Evolutionary conservation across 2,329 filamentous ascomycete species (phyloP), one percentile per base, ranked within the genome.

Genomic region (Nemania diffusa): DNA sequence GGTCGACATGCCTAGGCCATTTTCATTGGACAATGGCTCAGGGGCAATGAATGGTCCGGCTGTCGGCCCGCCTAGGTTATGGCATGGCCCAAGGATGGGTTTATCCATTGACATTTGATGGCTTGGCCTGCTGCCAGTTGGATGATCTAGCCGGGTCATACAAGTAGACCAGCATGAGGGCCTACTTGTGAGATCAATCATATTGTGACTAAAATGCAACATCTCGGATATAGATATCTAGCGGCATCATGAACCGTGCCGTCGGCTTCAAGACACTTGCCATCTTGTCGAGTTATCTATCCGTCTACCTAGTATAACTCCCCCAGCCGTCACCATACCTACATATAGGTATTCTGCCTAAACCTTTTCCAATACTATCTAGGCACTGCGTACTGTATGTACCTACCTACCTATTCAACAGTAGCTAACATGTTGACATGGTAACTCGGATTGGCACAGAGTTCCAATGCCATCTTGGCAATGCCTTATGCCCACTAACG

Each of bases 41-140:
- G 50, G 15, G 57, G 26, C 32, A n/a, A n/a, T n/a, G n/a, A 57
- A 56, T 60, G 44, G 40, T 2, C 42, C 42, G 60, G 34, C 34
- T 58, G 24, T 51, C 57, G 44, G 53, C 62, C 62, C 51, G 57
- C 20, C 57, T 26, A 59, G 34, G 13, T 3, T 37, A 37, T 37
- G n/a, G n/a, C 32, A 11, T 63, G 56, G 55, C 50, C 69, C 57
- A 65, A 50, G 53, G 65, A 44, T 67, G 29, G 40, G 56, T 32
- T 57, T 34, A n/a, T 4, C 44, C 17, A 61, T 61, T 56, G 64
- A 22, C 44, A 7, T 52, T 64, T 56, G 20, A 64, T 64, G 61
- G 37, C 44, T 20, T 24, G 20, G 61, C 27, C 40, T 44, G 46
- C 32, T 34, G 26, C 57, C 59, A 42, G 56, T 65, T 69, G 61